These are phyloP conservation scores for Colletotrichum orbiculare DNA, from an alignment of 2,329 filamentous ascomycete genomes.

Conservation along the genomic window DNA sequence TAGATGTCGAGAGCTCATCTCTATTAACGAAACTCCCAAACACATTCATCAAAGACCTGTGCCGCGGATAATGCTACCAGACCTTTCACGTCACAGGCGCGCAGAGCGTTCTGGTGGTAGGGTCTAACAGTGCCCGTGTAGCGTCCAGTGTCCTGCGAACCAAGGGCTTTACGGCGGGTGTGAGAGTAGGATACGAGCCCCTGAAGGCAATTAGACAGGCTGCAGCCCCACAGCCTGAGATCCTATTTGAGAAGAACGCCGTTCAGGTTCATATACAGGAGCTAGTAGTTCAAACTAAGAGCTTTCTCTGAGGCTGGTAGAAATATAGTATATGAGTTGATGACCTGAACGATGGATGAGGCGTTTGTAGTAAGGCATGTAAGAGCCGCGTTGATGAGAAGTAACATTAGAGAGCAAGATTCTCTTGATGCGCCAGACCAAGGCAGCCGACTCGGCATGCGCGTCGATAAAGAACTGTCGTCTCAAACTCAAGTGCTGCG, in stretches of 20 bases:
- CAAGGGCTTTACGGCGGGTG: constrained; percentile 58
- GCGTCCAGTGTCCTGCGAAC: constrained; percentile 64
- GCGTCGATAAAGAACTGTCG: too few relatives aligned
- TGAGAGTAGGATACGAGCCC: constrained; percentile 53
- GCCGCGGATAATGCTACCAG: too few relatives aligned
- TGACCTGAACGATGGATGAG: too few relatives aligned
- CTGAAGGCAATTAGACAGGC: constrained; percentile 25
- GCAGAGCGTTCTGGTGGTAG: too few relatives aligned
- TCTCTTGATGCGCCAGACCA: too few relatives aligned
- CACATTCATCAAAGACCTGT: constrained; percentile 43
- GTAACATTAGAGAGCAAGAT: too few relatives aligned
- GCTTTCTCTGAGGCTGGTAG: constrained; percentile 1
- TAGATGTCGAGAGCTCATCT: constrained; percentile 15
- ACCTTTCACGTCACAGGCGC: too few relatives aligned
- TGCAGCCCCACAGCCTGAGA: not conserved
- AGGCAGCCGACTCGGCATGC: too few relatives aligned
- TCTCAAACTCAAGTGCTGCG: too few relatives aligned
- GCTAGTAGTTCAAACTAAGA: not conserved
- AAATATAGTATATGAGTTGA: not conserved
- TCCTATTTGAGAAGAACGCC: not conserved
- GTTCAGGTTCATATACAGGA: not conserved
- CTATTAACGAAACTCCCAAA: constrained; percentile 38
- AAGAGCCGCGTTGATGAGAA: too few relatives aligned
- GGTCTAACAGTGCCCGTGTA: constrained; percentile 52
- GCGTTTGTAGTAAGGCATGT: too few relatives aligned